A percentile compares a stretch with the other conserved stretches of the same genome.
Conservation (phyloP, 768 basidiomycete genomes). For the Tricholoma saponaceum region DNA sequence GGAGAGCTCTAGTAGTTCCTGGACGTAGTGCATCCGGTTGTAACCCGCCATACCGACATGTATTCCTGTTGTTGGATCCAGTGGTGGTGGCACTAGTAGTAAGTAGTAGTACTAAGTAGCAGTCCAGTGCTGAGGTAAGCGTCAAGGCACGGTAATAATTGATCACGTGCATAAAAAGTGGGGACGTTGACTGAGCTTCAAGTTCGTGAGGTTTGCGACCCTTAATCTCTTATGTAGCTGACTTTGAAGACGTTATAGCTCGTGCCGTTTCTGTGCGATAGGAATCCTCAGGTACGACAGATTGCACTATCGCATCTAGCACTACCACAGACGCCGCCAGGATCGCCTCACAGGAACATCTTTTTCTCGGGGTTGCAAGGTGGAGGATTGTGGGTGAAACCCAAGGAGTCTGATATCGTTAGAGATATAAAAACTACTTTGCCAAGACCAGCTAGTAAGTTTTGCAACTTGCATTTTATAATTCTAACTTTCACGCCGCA, state of each 20-base stretch:
- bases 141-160: slow-evolving; percentile 7
- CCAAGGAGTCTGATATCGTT: slow-evolving; percentile 64
- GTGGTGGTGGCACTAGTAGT: too few species aligned
- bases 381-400: slow-evolving; percentile 50
- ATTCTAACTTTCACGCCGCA: slow-evolving; percentile 25
- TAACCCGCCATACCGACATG: slow-evolving; percentile 58
- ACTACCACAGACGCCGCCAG: slow-evolving; percentile 76
- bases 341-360: slow-evolving; percentile 65
- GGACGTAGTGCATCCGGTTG: slow-evolving; percentile 63
- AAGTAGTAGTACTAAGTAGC: too few species aligned
- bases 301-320: slow-evolving; percentile 82
- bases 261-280: slow-evolving; percentile 78
- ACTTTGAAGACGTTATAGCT: slow-evolving; percentile 44
- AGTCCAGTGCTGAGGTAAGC: too few species aligned
- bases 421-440: slow-evolving; percentile 82
- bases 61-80: slow-evolving; percentile 9
- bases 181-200: slow-evolving; percentile 41
- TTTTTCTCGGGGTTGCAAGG: slow-evolving; percentile 63
- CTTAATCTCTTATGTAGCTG: background rate
- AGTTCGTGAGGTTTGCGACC: slow-evolving; percentile 38
- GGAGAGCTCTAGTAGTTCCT: slow-evolving; percentile 55
- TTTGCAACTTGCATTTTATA: background rate
- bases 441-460: slow-evolving; percentile 80
- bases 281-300: slow-evolving; percentile 85
- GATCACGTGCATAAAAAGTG: slow-evolving; percentile 29